phyloP scores from a whole-genome alignment of 768 basidiomycete genomes.

The Terana coerulea region DNA sequence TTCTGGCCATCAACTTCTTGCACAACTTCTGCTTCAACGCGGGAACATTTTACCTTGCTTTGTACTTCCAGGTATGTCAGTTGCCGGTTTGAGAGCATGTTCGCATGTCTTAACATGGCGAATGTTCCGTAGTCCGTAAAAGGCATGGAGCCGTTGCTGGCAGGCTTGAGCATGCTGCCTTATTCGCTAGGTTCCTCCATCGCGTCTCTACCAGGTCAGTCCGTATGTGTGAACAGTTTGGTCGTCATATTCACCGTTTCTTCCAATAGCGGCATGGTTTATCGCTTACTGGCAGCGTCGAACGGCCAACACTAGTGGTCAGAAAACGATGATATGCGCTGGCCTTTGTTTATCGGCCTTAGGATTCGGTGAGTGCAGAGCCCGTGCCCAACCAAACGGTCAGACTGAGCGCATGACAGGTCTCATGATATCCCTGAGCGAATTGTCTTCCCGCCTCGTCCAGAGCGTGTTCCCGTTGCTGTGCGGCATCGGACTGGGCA shows the following conservation, averaged over 20 bases:
- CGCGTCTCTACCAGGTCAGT: conserved; percentile 64
- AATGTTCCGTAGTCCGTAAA: conserved; percentile 52
- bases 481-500: conserved; percentile 74
- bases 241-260: no score
- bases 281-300: conserved; percentile 63
- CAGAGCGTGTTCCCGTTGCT: conserved; percentile 64
- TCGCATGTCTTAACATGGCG: conserved; percentile 8
- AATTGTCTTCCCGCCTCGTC: conserved; percentile 38
- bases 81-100: no score
- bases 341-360: conserved; percentile 64
- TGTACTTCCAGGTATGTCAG: conserved; percentile 75
- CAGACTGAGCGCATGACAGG: conserved; percentile 37
- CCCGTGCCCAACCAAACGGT: not conserved
- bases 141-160: conserved; percentile 64
- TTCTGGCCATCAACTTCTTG: conserved; percentile 68
- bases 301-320: conserved; percentile 54
- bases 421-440: conserved; percentile 60
- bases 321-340: conserved; percentile 57
- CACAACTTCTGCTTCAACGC: conserved; percentile 83
- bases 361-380: conserved; percentile 60
- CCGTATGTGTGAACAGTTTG: no score
- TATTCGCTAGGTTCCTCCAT: conserved; percentile 84
- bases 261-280: conserved; percentile 71
- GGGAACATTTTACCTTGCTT: conserved; percentile 81
- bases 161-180: conserved; percentile 73